A percentile compares a stretch with the other conserved stretches of the same genome.
Evolutionary conservation across 768 basidiomycete genomes (phyloP).

Genomic region (Termitomyces sp.): DNA sequence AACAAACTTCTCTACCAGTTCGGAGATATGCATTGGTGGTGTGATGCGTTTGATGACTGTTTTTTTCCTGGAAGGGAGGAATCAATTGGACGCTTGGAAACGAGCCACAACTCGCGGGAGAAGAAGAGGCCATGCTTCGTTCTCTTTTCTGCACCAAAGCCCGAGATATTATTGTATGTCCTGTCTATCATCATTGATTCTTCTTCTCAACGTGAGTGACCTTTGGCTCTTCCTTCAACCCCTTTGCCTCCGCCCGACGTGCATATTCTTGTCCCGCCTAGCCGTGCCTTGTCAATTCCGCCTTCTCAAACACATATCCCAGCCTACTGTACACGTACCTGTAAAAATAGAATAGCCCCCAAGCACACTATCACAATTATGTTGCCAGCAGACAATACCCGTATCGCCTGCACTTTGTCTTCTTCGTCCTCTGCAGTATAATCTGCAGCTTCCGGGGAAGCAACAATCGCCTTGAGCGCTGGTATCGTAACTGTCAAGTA

Average conservation of each 20-base stretch:
- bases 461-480: slow-evolving; percentile 68
- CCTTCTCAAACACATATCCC: neutral
- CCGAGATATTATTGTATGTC: neutral
- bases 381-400: slow-evolving; percentile 82
- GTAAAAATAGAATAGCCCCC: slow-evolving; percentile 59
- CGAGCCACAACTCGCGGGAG: slow-evolving; percentile 1
- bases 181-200: slow-evolving; percentile 24
- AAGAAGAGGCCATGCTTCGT: neutral
- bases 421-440: slow-evolving; percentile 30
- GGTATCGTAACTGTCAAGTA: slow-evolving; percentile 84
- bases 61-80: neutral
- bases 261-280: slow-evolving; percentile 88
- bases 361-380: slow-evolving; percentile 73
- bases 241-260: slow-evolving; percentile 51
- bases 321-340: slow-evolving; percentile 43
- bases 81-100: neutral
- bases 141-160: neutral
- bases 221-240: slow-evolving; percentile 19
- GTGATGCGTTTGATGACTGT: slow-evolving; percentile 2
- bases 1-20: neutral
- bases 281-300: slow-evolving; percentile 11
- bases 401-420: slow-evolving; percentile 75
- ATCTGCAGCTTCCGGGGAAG: slow-evolving; percentile 47
- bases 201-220: slow-evolving; percentile 27
- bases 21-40: neutral